Evolutionary conservation across 352 stramenopile species (phyloP).

Genomic region (Blastocystis sp.): DNA sequence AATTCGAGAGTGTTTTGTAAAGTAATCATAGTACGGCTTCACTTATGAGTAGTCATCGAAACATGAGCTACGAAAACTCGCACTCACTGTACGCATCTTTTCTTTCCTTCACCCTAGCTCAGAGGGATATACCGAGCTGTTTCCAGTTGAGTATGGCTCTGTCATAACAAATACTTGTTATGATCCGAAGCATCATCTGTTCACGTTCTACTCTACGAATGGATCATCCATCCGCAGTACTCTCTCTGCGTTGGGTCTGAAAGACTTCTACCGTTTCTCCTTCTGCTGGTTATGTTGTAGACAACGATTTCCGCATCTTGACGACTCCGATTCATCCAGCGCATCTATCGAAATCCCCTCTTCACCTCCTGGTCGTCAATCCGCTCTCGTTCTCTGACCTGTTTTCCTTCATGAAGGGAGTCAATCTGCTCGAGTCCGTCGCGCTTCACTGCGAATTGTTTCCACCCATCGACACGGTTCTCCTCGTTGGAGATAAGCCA

Average conservation of each 20-base stretch:
- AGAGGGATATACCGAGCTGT: neutral
- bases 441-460: neutral
- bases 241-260: neutral
- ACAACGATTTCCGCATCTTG: conserved; percentile 14
- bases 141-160: neutral
- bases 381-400: neutral
- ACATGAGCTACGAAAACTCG: neutral
- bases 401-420: conserved; percentile 10
- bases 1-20: neutral
- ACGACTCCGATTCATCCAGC: conserved; percentile 6
- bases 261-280: neutral
- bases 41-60: neutral
- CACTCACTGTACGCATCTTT: neutral
- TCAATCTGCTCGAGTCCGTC: neutral
- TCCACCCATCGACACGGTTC: neutral
- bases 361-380: neutral
- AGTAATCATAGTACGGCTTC: neutral
- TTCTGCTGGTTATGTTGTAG: neutral
- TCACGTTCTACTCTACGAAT: neutral
- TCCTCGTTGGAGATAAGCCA: neutral
- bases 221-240: neutral
- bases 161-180: conserved; percentile 26
- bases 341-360: neutral
- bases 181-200: neutral
- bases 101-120: neutral